Evolutionary conservation across 352 stramenopile genomes (phyloP).

Genomic region (Hyaloperonospora brassicae): DNA sequence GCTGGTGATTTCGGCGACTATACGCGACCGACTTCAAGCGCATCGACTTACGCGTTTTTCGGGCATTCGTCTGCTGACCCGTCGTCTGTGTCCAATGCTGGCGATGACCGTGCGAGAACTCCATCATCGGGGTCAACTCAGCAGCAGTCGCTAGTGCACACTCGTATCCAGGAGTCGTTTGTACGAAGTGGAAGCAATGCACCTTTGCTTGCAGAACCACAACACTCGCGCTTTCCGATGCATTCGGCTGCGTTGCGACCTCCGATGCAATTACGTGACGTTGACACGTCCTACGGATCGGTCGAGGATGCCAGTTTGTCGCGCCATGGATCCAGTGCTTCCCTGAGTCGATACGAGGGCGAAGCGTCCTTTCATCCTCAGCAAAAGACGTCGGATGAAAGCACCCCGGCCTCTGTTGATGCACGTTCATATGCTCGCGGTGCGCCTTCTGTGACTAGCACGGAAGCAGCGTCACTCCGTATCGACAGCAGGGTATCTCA

Average conservation of each 20-base stretch:
- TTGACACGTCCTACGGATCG: conserved; percentile 17
- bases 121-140: conserved; percentile 6
- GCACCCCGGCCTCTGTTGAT: conserved; percentile 10
- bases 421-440: conserved; percentile 24
- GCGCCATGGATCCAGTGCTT: conserved; percentile 19
- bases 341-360: conserved; percentile 18
- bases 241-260: conserved; percentile 8
- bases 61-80: conserved; percentile 9
- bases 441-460: conserved; percentile 2
- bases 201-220: conserved; percentile 31
- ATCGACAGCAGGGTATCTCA: conserved; percentile 19
- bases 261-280: conserved; percentile 11
- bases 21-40: conserved; percentile 12
- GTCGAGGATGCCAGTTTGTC: conserved; percentile 18
- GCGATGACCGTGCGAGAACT: conserved; percentile 9
- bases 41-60: conserved; percentile 24
- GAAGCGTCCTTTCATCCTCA: conserved; percentile 11
- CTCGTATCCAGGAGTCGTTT: conserved; percentile 23
- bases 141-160: conserved; percentile 10
- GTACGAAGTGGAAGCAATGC: conserved; percentile 29
- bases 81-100: conserved; percentile 7
- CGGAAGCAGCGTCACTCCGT: conserved; percentile 24
- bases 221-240: conserved; percentile 7
- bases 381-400: conserved; percentile 1
- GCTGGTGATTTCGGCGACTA: conserved; percentile 9